Percentiles rank a stretch among this genome's conserved stretches.
Evolutionary conservation across 805 yeast genomes (phyloP).

Genomic region (Kuraishia capsulata): DNA sequence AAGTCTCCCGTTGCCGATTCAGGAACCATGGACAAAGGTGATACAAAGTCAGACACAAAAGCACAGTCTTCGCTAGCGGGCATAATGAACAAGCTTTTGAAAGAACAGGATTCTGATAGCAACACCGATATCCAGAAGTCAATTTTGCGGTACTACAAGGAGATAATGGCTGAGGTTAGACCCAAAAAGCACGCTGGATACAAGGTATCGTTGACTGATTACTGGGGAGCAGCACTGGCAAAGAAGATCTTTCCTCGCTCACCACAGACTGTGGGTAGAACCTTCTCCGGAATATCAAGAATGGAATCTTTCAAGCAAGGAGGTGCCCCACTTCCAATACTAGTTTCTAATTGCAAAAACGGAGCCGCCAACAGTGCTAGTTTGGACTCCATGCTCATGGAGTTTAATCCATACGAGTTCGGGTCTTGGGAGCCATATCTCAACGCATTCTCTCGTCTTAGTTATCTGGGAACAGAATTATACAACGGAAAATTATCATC

Average conservation of each 20-base stretch:
- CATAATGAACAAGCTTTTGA: conserved; percentile 5
- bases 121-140: background rate
- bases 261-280: conserved; percentile 24
- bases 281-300: conserved; percentile 28
- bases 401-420: conserved; percentile 57
- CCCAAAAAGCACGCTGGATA: conserved; percentile 44
- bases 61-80: conserved; percentile 4
- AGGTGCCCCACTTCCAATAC: conserved; percentile 42
- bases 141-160: conserved; percentile 37
- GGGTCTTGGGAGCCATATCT: conserved; percentile 54
- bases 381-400: conserved; percentile 30
- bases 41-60: too few relatives aligned
- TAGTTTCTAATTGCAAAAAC: conserved; percentile 28
- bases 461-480: conserved; percentile 43
- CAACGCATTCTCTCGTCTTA: conserved; percentile 37
- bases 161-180: conserved; percentile 44
- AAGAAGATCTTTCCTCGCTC: conserved; percentile 31
- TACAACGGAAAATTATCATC: conserved; percentile 26
- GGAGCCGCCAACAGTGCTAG: conserved; percentile 15
- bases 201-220: conserved; percentile 52
- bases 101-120: background rate
- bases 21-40: too few relatives aligned
- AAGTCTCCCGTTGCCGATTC: too few relatives aligned
- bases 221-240: conserved; percentile 58
- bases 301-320: conserved; percentile 25